Conservation (phyloP, 2,329 filamentous ascomycete genomes). For the Calonectria pseudoreteaudii region DNA sequence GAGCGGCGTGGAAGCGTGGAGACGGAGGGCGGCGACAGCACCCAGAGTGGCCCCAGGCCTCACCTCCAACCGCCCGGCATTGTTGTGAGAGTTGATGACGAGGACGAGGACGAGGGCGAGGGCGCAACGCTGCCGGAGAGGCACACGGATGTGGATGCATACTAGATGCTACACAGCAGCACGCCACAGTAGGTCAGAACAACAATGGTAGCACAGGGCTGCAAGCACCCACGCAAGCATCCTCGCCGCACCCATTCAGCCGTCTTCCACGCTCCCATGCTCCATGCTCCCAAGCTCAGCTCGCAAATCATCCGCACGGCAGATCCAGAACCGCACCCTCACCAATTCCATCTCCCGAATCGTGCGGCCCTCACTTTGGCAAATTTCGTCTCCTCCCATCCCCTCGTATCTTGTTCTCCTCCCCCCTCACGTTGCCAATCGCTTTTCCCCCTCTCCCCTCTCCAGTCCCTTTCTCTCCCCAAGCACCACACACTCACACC, state of each 20-base stretch:
- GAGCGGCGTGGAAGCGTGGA: constrained; percentile 23
- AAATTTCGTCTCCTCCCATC: constrained; percentile 4
- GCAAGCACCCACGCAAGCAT: not conserved
- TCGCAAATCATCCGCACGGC: constrained; percentile 6
- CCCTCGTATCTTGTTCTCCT: not conserved
- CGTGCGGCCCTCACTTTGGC: constrained; percentile 7
- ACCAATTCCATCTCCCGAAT: constrained; percentile 4
- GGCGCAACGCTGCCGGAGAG: not conserved
- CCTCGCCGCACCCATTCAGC: not conserved
- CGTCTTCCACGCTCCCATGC: constrained; percentile 1
- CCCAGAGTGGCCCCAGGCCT: constrained; percentile 10
- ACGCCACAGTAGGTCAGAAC: not conserved
- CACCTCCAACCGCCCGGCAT: constrained; percentile 2
- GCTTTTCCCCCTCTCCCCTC: not conserved
- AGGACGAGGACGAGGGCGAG: not conserved
- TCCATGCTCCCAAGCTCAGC: not conserved
- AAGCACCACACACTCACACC: constrained; percentile 2
- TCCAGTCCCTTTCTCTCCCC: not conserved
- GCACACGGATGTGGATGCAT: not conserved
- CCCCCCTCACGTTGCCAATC: constrained; percentile 8
- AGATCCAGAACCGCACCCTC: constrained; percentile 8
- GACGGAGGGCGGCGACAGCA: constrained; percentile 18
- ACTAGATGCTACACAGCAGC: not conserved
- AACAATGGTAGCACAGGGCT: not conserved
- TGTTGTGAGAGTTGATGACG: constrained; percentile 5